A percentile compares a stretch with the other conserved stretches of the same genome.
Conservation (phyloP, 2,329 filamentous ascomycete species). For the Ceratocystis eucalypticola region DNA sequence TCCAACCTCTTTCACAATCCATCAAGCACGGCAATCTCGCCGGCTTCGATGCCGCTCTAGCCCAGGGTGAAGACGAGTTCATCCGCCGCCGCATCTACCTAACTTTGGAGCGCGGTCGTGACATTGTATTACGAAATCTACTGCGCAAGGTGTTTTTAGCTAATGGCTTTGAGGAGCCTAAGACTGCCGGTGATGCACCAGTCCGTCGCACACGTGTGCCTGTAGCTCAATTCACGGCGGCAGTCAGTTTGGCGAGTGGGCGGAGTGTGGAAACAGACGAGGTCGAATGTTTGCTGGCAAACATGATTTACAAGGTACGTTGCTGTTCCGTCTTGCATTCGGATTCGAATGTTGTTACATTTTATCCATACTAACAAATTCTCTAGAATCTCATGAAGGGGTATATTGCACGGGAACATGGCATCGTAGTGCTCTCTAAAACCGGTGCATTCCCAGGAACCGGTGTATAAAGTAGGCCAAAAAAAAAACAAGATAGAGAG, state of each 20-base stretch:
- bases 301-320: conserved; percentile 93
- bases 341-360: neutral
- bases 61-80: conserved; percentile 77
- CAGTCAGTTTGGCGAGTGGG: conserved; percentile 58
- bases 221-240: conserved; percentile 71
- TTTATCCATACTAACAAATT: neutral
- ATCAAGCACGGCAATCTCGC: conserved; percentile 73
- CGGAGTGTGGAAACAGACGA: conserved; percentile 71
- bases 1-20: conserved; percentile 61
- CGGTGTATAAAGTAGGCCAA: conserved; percentile 36
- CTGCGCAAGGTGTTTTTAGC: conserved; percentile 81
- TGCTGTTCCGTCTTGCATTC: neutral
- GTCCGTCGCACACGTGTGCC: conserved; percentile 65
- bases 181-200: conserved; percentile 52
- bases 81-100: conserved; percentile 89
- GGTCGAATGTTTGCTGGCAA: conserved; percentile 86
- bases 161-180: conserved; percentile 66
- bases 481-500: neutral
- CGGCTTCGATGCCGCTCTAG: conserved; percentile 70
- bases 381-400: conserved; percentile 84
- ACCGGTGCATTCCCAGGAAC: conserved; percentile 88
- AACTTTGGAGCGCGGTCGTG: conserved; percentile 79
- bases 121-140: conserved; percentile 83
- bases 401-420: conserved; percentile 84
- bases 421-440: conserved; percentile 86